Percentiles rank a stretch among this genome's conserved stretches.
These are phyloP conservation scores for Parastagonospora avenae DNA, from an alignment of 2,329 filamentous ascomycete species.

Conservation along the genomic window DNA sequence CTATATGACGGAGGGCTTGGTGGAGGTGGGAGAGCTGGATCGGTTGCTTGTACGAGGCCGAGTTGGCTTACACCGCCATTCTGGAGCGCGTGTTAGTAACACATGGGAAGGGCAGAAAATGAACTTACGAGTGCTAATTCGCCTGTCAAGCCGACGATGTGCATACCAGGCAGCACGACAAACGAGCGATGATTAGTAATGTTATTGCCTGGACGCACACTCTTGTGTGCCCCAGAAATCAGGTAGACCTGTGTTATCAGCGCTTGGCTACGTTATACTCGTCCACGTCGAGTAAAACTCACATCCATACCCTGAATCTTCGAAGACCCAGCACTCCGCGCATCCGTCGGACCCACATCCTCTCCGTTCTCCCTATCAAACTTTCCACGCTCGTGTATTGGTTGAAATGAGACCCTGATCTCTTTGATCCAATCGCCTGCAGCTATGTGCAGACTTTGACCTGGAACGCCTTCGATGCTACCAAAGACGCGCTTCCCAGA, in stretches of 20 bases:
- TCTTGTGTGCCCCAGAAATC: constrained; percentile 2
- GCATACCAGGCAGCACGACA: constrained; percentile 7
- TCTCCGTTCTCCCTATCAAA: not conserved
- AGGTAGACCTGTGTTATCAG: constrained; percentile 1
- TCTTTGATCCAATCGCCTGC: constrained; percentile 14
- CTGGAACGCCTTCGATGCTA: constrained; percentile 1
- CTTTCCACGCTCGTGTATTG: not conserved
- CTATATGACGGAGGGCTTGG: not conserved
- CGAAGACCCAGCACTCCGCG: not conserved
- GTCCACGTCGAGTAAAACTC: not conserved
- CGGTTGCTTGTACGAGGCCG: constrained; percentile 15
- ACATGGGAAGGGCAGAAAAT: not conserved
- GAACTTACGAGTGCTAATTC: constrained; percentile 8
- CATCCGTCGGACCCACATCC: not conserved
- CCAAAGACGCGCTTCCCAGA: constrained; percentile 13
- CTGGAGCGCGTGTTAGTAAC: constrained; percentile 1
- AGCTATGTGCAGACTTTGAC: constrained; percentile 7
- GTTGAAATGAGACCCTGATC: constrained; percentile 1
- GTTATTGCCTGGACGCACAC: not conserved
- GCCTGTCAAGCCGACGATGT: constrained; percentile 15
- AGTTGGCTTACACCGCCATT: constrained; percentile 13
- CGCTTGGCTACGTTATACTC: not conserved
- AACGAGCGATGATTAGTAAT: not conserved
- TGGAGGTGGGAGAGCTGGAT: not conserved
- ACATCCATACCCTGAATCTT: constrained; percentile 2